These are phyloP conservation scores for Sporothrix luriei DNA, from an alignment of 2,329 filamentous ascomycete genomes.

Conservation along the genomic window DNA sequence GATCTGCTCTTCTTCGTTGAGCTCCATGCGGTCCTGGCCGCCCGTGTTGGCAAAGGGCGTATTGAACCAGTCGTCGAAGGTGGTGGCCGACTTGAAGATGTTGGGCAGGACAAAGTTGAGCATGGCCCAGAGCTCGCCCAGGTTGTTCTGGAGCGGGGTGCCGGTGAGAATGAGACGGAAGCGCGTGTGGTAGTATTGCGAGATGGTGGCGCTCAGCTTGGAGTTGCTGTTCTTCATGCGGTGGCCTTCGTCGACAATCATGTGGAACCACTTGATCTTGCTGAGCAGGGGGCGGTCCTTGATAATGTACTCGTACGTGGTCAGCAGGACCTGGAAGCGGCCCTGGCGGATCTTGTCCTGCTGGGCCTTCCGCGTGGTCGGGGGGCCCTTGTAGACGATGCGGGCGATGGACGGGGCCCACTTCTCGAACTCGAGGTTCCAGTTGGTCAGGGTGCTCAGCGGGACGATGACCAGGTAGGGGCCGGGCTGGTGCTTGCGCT, in stretches of 20 bases:
- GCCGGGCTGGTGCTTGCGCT: slow-evolving; percentile 87
- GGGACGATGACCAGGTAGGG: slow-evolving; percentile 97
- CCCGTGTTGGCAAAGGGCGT: slow-evolving; percentile 98
- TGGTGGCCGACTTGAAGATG: slow-evolving; percentile 98
- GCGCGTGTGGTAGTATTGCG: slow-evolving; percentile 90
- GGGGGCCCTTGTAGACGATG: slow-evolving; percentile 96
- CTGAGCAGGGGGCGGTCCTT: slow-evolving; percentile 93
- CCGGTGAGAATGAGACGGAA: slow-evolving; percentile 97
- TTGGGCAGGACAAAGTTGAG: slow-evolving; percentile 97
- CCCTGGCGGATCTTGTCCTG: slow-evolving; percentile 94
- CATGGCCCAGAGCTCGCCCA: slow-evolving; percentile 94
- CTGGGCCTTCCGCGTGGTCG: slow-evolving; percentile 81
- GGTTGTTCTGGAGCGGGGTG: slow-evolving; percentile 95
- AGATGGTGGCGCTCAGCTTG: slow-evolving; percentile 92
- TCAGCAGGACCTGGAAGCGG: slow-evolving; percentile 92
- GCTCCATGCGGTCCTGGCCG: slow-evolving; percentile 96
- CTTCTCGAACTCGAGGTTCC: slow-evolving; percentile 98
- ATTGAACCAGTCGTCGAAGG: slow-evolving; percentile 99
- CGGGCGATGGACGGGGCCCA: slow-evolving; percentile 88
- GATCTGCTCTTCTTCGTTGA: slow-evolving; percentile 99
- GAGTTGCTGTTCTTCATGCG: slow-evolving; percentile 99
- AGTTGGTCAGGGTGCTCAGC: slow-evolving; percentile 95
- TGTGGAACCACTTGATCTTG: slow-evolving; percentile 99
- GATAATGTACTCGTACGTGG: slow-evolving; percentile 99
- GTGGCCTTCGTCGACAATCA: slow-evolving; percentile 99